These are phyloP conservation scores for Aspergillus conjunctus DNA, from an alignment of 495 filamentous ascomycete species.

Conservation along the genomic window DNA sequence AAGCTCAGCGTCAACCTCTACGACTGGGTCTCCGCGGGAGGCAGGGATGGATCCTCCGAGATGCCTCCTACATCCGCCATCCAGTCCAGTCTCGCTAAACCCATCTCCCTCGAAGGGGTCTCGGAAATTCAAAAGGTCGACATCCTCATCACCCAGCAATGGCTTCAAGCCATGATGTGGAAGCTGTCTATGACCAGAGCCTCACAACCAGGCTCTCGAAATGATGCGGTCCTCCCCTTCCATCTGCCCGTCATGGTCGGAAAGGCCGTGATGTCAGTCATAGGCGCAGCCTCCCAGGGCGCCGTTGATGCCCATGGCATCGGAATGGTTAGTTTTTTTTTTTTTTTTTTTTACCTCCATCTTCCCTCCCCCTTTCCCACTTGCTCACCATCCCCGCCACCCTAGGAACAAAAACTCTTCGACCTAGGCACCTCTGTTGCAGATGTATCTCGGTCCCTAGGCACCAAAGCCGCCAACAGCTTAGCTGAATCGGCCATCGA, in stretches of 20 bases:
- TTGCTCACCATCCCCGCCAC: not conserved
- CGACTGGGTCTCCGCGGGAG: slow-evolving; percentile 47
- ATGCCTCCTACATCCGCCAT: slow-evolving; percentile 42
- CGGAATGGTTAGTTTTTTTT: slow-evolving; percentile 62
- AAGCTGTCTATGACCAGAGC: slow-evolving; percentile 58
- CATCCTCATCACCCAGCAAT: slow-evolving; percentile 62
- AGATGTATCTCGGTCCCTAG: slow-evolving; percentile 41
- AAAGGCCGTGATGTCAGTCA: slow-evolving; percentile 54
- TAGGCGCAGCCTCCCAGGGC: slow-evolving; percentile 52
- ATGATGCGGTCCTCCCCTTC: slow-evolving; percentile 55
- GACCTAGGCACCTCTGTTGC: slow-evolving; percentile 43
- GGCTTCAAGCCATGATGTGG: slow-evolving; percentile 64
- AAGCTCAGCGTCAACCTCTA: slow-evolving; percentile 46
- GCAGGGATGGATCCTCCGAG: slow-evolving; percentile 40
- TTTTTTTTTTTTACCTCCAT: not conserved
- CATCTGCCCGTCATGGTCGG: slow-evolving; percentile 61
- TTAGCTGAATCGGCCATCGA: slow-evolving; percentile 39
- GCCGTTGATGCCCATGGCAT: slow-evolving; percentile 63
- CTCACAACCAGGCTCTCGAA: slow-evolving; percentile 47
- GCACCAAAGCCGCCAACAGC: slow-evolving; percentile 33
- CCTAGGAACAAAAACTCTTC: slow-evolving; percentile 47
- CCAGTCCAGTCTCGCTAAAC: slow-evolving; percentile 42
- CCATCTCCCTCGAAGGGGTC: slow-evolving; percentile 47
- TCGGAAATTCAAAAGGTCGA: slow-evolving; percentile 62
- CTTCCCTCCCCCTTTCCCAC: not conserved